phyloP scores from a whole-genome alignment of 164 flowering plant genomes.

The Kingdonia uniflora region DNA sequence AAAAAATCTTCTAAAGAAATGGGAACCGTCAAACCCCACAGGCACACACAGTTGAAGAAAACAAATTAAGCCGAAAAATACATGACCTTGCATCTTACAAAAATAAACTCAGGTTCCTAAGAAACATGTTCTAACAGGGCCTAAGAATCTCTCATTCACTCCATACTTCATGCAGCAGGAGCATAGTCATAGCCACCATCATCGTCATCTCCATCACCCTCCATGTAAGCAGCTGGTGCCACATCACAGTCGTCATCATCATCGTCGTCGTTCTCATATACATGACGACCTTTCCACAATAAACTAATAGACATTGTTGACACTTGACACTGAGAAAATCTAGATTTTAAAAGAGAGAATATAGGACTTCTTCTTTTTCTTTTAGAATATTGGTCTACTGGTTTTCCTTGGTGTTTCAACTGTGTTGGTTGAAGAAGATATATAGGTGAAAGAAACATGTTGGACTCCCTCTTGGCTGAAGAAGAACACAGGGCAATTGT shows the following conservation, averaged over 20 bases:
- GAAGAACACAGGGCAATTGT: not conserved
- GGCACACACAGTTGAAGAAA: no score
- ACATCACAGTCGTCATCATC: not conserved
- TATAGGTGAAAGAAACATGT: not conserved
- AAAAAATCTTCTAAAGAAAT: no score
- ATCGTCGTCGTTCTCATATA: not conserved
- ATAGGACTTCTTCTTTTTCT: not conserved
- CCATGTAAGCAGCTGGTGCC: not conserved
- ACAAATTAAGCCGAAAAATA: no score
- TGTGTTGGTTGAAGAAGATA: not conserved
- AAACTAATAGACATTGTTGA: not conserved
- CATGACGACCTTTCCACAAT: not conserved
- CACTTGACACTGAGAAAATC: no score
- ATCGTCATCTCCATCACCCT: not conserved
- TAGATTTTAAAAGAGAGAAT: not conserved
- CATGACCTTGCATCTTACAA: no score
- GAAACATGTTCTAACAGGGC: not conserved
- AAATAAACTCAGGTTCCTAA: no score
- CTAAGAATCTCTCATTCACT: not conserved
- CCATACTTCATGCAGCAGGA: constrained; percentile 4
- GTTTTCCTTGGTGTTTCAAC: not conserved
- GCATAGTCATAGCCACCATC: constrained; percentile 2
- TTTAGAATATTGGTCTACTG: not conserved
- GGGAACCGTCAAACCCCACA: no score
- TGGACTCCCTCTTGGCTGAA: not conserved